Evolutionary conservation across 2,329 filamentous ascomycete species (phyloP), one percentile per base, ranked within the genome.

Genomic region (Neophaeococcomyces mojaviensis): DNA sequence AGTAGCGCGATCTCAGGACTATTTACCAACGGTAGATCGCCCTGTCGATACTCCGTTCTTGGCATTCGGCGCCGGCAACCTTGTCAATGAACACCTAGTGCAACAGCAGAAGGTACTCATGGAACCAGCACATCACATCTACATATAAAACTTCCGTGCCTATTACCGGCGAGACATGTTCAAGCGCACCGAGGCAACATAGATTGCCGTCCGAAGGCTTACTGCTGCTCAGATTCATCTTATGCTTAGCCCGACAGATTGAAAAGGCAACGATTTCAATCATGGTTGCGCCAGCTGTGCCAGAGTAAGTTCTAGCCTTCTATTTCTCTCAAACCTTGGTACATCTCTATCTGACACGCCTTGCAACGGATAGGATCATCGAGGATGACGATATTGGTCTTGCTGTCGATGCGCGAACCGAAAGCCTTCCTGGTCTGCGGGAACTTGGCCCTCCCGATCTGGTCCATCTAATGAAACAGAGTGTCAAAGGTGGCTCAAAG

Each of bases 391-490:
- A 94, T 51, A 85, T 94, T 62, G 88, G 62, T 51, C 62, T 94
- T 59, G 87, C 90, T 43, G 84, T 96, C 65, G 89, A 96, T 63
- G 82, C 88, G 58, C 84, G 92, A 65, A 94, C 90, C 58, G 92
- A 98, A 63, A 86, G 86, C 35, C 78, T 98, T 32, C 77, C 84
- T 56, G 79, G 81, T 39, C 76, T 98, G 53, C 85, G 92, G 61
- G 92, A 98, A 74, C 79, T 98, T 48, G 92, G 92, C 34, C 92
- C 92, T 20, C 92, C 92, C 44, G 92, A 98, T 67, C 77, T 98
- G 22, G 90, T 97, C 32, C 92, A 98, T 68, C 78, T 98, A 47
- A 79, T 95, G 59, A 97, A 96, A 63, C 78, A 81, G 59, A 75
- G 77, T 9, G 69, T 76, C 59, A 79, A 56, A 46, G 52, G 49